Percentiles rank a stretch among this genome's conserved stretches.
Evolutionary conservation across 2,329 filamentous ascomycete species (phyloP).

Genomic region (Penicillium sp.): DNA sequence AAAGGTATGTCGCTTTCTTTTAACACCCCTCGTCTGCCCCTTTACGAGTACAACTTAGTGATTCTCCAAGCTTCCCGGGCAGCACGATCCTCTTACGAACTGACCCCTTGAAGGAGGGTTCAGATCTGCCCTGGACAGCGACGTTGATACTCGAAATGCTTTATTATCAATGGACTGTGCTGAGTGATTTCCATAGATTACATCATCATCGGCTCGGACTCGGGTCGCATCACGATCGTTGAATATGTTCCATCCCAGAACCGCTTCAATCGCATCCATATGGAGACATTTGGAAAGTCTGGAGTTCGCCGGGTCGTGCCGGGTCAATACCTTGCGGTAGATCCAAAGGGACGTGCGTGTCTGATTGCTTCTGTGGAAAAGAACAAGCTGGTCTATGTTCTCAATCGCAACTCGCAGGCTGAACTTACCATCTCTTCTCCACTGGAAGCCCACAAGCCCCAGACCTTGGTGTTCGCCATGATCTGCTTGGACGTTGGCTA

Average conservation of each 20-base stretch:
- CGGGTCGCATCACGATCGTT: slow-evolving; percentile 87
- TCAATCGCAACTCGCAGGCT: slow-evolving; percentile 91
- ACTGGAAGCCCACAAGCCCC: slow-evolving; percentile 89
- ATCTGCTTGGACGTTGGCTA: slow-evolving; percentile 92
- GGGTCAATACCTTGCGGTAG: slow-evolving; percentile 91
- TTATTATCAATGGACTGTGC: slow-evolving; percentile 35
- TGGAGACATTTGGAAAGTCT: slow-evolving; percentile 98
- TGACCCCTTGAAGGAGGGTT: slow-evolving; percentile 27
- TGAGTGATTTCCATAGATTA: slow-evolving; percentile 67
- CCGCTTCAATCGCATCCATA: slow-evolving; percentile 80
- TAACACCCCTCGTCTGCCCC: slow-evolving; percentile 13
- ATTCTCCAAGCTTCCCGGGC: slow-evolving; percentile 62
- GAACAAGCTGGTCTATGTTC: slow-evolving; percentile 98
- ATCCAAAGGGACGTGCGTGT: slow-evolving; percentile 93
- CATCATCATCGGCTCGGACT: slow-evolving; percentile 92
- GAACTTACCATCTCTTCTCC: slow-evolving; percentile 96
- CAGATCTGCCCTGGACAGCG: slow-evolving; percentile 35
- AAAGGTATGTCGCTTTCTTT: slow-evolving; percentile 69
- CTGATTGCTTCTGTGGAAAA: slow-evolving; percentile 94
- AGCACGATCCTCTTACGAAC: slow-evolving; percentile 45
- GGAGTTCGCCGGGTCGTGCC: slow-evolving; percentile 90
- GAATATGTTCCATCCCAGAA: slow-evolving; percentile 87
- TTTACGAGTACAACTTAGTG: slow-evolving; percentile 62
- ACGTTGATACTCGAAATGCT: slow-evolving; percentile 30
- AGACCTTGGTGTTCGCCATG: slow-evolving; percentile 83